These are phyloP conservation scores for Pouteria campechiana DNA, from an alignment of 179 eudicot genomes.

Conservation along the genomic window DNA sequence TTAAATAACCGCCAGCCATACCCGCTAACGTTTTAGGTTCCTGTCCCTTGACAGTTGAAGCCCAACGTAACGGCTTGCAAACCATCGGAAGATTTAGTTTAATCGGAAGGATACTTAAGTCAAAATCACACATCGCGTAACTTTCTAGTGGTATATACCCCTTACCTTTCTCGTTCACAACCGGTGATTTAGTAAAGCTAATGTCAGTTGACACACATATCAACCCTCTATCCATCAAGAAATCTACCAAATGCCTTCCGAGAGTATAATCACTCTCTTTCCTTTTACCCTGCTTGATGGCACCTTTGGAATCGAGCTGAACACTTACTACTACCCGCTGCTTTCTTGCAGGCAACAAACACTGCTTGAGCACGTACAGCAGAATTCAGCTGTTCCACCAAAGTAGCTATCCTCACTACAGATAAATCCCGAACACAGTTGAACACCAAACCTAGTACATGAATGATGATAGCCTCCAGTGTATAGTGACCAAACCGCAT, in stretches of 20 bases:
- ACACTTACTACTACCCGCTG: no score
- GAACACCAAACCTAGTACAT: background rate
- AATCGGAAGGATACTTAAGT: background rate
- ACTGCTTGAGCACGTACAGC: background rate
- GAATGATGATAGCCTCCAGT: background rate
- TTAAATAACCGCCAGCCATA: background rate
- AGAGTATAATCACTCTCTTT: background rate
- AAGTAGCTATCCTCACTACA: background rate
- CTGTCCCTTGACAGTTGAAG: background rate
- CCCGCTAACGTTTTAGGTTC: no score
- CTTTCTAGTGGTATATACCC: background rate
- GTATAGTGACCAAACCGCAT: background rate
- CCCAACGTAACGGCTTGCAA: background rate
- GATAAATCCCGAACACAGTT: background rate
- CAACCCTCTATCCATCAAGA: background rate
- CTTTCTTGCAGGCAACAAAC: no score
- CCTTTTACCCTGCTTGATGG: no score
- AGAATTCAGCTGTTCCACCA: background rate
- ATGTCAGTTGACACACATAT: background rate
- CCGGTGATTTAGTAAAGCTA: background rate
- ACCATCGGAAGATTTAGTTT: background rate
- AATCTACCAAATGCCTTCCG: background rate
- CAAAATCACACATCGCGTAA: background rate
- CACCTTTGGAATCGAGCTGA: background rate
- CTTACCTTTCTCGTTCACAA: background rate